Evolutionary conservation across 495 filamentous ascomycete genomes (phyloP).

Genomic region (Penicillium subrubescens): DNA sequence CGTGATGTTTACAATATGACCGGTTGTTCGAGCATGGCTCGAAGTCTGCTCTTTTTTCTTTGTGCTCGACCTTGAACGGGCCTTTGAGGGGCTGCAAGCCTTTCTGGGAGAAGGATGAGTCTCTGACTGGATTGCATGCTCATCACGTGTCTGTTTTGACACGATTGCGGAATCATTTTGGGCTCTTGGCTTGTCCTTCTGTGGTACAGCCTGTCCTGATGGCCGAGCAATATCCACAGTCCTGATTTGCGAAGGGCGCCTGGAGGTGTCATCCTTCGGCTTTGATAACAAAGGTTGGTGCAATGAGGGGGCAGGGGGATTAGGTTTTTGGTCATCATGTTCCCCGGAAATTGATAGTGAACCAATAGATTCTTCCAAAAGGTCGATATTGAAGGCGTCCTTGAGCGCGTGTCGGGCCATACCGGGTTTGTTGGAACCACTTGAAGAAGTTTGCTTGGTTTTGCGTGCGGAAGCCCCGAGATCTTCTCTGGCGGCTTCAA

Average conservation of each 20-base stretch:
- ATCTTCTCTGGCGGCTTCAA: too few relatives aligned
- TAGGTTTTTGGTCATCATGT: neutral
- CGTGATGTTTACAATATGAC: conserved; percentile 26
- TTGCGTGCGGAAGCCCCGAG: neutral
- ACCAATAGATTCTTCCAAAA: conserved; percentile 24
- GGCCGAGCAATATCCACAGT: neutral
- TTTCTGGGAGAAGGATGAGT: neutral
- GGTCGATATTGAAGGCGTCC: conserved; percentile 9
- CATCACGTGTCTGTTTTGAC: neutral
- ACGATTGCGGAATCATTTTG: neutral
- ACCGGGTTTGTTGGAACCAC: neutral
- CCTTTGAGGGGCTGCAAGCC: neutral
- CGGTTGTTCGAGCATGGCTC: conserved; percentile 8
- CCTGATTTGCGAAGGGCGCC: neutral
- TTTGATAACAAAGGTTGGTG: conserved; percentile 1
- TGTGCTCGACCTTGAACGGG: neutral
- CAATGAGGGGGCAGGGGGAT: neutral
- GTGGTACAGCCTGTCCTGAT: neutral
- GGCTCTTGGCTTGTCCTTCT: neutral
- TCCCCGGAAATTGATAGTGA: conserved; percentile 22
- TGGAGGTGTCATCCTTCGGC: neutral
- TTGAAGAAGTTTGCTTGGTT: neutral
- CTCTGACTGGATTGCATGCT: neutral
- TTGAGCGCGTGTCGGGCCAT: neutral
- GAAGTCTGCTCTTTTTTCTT: neutral